Base-by-base conservation (phyloP, 495 filamentous ascomycete genomes). In the Parathielavia appendiculata region DNA sequence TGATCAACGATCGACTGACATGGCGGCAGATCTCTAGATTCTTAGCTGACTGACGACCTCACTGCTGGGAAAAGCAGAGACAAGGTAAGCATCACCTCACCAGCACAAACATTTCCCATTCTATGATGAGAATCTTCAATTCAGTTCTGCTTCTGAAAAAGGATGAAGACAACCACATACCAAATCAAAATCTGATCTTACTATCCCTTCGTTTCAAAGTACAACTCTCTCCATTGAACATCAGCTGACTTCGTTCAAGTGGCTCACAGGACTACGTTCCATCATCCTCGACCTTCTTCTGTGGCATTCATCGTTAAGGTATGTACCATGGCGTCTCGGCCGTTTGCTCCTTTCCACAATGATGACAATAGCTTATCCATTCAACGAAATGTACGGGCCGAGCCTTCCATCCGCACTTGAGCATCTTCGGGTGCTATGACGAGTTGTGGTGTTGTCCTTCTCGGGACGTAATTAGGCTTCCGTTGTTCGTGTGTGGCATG, bases 291-390 rank as follows among this genome's bases (percentile, higher is more conserved):
- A 34, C 14, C 11, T 12, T 9, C 22, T 13, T 9, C 16, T 7
- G 19, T 14, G 6, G 14, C 11, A 35, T n/a, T n/a, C 7, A 16
- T 2, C 1, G 48, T 57, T 1, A 40, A 11, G 48, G 56, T 58
- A 58, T 6, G 56, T 36, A 36, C 45, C 5, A 26, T 39, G 40
- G 48, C 46, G 22, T 38, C 14, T 5, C 1, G 20, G 19, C 19
- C 22, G 23, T 46, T 43, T 5, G 51, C 22, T 41, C 32, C 53
- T 54, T 30, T 57, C 54, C 50, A 71, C 77, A 72, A 88, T 88
- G 92, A 97, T 96, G 91, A 95, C 83, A 88, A 82, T 78, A 92
- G 92, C 90, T 86, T 88, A 97, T 97, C 92, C 92, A 97, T 97
- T 97, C 92, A 87, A 95, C 83, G 89, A 97, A 72, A 71, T 79